Evolutionary conservation across 495 filamentous ascomycete genomes (phyloP).

Genomic region (Aspergillus affinis): DNA sequence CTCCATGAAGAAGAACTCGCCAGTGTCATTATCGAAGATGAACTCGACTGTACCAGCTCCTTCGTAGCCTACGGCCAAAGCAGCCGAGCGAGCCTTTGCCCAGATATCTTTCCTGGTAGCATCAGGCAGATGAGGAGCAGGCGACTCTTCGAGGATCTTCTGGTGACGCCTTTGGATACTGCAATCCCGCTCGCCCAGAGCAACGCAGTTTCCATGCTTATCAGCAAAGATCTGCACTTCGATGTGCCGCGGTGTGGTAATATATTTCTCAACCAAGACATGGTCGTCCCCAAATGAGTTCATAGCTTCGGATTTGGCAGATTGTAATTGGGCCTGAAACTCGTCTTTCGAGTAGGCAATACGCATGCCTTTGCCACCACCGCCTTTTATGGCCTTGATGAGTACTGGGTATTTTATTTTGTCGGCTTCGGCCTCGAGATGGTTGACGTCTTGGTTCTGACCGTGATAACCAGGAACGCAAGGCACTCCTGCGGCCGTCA

Average conservation of each 20-base stretch:
- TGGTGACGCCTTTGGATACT: slow-evolving; percentile 89
- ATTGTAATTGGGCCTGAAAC: slow-evolving; percentile 77
- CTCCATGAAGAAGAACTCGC: slow-evolving; percentile 98
- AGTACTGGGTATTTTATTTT: slow-evolving; percentile 90
- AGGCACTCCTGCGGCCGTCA: slow-evolving; percentile 88
- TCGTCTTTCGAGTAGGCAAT: slow-evolving; percentile 74
- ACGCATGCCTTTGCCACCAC: slow-evolving; percentile 99
- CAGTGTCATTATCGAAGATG: slow-evolving; percentile 95
- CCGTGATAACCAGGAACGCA: slow-evolving; percentile 98
- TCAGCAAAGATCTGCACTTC: slow-evolving; percentile 98
- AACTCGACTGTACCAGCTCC: slow-evolving; percentile 98
- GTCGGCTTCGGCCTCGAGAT: slow-evolving; percentile 70
- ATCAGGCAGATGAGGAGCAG: slow-evolving; percentile 82
- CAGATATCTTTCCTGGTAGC: slow-evolving; percentile 82
- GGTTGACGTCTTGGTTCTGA: slow-evolving; percentile 69
- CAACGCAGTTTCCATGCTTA: slow-evolving; percentile 78
- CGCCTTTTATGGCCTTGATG: slow-evolving; percentile 94
- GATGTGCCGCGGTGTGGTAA: slow-evolving; percentile 90
- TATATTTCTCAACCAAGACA: slow-evolving; percentile 97
- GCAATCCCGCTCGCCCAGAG: slow-evolving; percentile 83
- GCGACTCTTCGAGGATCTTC: slow-evolving; percentile 96
- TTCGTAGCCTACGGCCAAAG: slow-evolving; percentile 89
- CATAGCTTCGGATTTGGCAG: slow-evolving; percentile 84
- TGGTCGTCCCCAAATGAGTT: slow-evolving; percentile 94
- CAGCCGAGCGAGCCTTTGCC: slow-evolving; percentile 88